phyloP scores from a whole-genome alignment of 306 rosid genomes.

The Vigna mungo region DNA sequence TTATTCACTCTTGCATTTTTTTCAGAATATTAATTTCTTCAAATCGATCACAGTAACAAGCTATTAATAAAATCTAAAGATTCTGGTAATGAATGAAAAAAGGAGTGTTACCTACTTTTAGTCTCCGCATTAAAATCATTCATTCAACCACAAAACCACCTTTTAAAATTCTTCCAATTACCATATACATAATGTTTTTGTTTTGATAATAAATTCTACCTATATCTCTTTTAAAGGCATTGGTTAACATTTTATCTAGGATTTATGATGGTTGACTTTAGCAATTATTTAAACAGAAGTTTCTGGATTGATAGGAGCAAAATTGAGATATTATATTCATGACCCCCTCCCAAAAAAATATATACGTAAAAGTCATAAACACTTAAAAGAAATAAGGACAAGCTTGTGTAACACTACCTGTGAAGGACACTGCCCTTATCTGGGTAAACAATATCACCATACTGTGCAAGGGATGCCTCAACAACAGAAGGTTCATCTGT shows the following conservation, averaged over 20 bases:
- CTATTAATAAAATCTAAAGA: conserved; percentile 9
- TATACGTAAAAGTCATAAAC: neutral
- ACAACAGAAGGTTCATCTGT: conserved; percentile 85
- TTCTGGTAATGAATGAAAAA: neutral
- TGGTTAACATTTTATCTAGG: neutral
- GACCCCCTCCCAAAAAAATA: neutral
- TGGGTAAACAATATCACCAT: conserved; percentile 89
- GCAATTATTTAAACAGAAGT: neutral
- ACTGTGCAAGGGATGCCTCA: conserved; percentile 82
- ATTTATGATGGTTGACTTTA: conserved; percentile 14
- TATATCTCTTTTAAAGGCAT: neutral
- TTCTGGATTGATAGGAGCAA: conserved; percentile 24
- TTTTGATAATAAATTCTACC: neutral
- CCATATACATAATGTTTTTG: neutral
- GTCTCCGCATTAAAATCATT: too few relatives aligned
- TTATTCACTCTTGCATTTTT: neutral
- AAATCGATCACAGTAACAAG: conserved; percentile 26
- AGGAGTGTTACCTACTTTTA: neutral
- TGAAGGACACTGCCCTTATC: conserved; percentile 70
- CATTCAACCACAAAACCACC: too few relatives aligned
- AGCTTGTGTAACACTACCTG: conserved; percentile 64
- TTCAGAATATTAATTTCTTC: neutral
- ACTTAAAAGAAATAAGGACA: conserved; percentile 38
- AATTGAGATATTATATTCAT: neutral
- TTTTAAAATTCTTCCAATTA: neutral